phyloP scores from a whole-genome alignment of 179 eudicot genomes.

The Carnegiea gigantea region DNA sequence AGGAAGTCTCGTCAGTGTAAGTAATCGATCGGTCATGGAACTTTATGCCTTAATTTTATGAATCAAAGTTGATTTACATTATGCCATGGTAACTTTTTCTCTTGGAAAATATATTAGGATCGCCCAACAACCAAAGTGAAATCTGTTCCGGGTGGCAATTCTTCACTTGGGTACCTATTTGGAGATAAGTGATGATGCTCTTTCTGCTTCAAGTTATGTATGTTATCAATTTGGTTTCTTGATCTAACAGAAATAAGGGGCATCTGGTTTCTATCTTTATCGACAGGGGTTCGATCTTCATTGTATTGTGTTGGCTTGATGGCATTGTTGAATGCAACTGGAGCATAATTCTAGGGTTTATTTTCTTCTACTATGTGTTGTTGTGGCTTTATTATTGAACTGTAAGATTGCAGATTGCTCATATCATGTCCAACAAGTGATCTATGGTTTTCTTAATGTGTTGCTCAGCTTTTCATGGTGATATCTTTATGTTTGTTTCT shows the following conservation, averaged over 20 bases:
- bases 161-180: conserved; percentile 80
- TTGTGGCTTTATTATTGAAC: too few relatives aligned
- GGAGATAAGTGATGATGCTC: conserved; percentile 70
- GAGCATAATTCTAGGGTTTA: too few relatives aligned
- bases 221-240: not conserved
- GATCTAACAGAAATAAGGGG: not conserved
- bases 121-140: conserved; percentile 77
- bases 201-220: conserved; percentile 12
- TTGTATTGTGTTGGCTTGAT: not conserved
- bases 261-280: too few relatives aligned
- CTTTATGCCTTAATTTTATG: not conserved
- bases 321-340: too few relatives aligned
- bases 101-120: conserved; percentile 33
- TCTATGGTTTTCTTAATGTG: too few relatives aligned
- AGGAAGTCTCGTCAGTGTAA: conserved; percentile 46
- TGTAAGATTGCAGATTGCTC: too few relatives aligned
- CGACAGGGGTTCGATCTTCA: not conserved
- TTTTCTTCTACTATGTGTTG: too few relatives aligned
- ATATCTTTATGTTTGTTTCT: too few relatives aligned
- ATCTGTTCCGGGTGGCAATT: conserved; percentile 75
- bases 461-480: too few relatives aligned
- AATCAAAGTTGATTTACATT: not conserved
- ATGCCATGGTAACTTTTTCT: not conserved
- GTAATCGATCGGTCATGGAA: conserved; percentile 21
- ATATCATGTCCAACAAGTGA: too few relatives aligned